Conservation (phyloP, 306 rosid genomes). For the Trichosanthes cucumerina region DNA sequence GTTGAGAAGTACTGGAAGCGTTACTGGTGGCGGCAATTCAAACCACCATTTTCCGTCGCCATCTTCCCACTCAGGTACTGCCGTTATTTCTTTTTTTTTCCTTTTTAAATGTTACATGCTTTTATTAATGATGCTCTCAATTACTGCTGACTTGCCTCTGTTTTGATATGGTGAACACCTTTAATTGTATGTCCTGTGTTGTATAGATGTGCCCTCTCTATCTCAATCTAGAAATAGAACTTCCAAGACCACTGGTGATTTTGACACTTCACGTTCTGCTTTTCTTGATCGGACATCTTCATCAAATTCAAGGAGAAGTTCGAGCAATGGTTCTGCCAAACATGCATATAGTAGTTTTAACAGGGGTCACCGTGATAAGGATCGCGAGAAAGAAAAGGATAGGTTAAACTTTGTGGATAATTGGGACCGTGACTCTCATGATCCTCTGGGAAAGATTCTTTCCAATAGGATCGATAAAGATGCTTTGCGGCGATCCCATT, state of each 20-base stretch:
- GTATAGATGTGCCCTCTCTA: constrained; percentile 48
- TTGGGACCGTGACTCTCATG: constrained; percentile 72
- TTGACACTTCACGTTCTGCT: constrained; percentile 66
- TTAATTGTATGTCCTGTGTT: constrained; percentile 11
- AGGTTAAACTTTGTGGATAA: constrained; percentile 48
- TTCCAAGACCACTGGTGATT: constrained; percentile 48
- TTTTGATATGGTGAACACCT: neutral
- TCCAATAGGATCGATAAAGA: constrained; percentile 71
- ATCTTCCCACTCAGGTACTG: constrained; percentile 62
- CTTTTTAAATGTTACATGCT: neutral
- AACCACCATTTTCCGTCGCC: constrained; percentile 67
- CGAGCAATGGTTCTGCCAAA: constrained; percentile 79
- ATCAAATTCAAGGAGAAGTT: constrained; percentile 65
- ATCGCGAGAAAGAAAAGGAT: constrained; percentile 91
- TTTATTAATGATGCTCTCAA: neutral
- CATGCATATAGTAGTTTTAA: constrained; percentile 92
- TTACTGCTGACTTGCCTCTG: neutral
- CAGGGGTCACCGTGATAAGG: constrained; percentile 90
- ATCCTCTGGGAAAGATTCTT: constrained; percentile 52
- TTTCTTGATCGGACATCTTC: constrained; percentile 76
- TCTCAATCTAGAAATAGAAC: constrained; percentile 52
- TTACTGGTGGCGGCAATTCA: constrained; percentile 78
- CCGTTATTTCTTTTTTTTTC: no score
- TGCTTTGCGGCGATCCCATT: constrained; percentile 63
- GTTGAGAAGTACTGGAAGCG: constrained; percentile 89